Evolutionary conservation across 2,329 filamentous ascomycete species (phyloP).

Genomic region (Lecanoromycetidae sp.): DNA sequence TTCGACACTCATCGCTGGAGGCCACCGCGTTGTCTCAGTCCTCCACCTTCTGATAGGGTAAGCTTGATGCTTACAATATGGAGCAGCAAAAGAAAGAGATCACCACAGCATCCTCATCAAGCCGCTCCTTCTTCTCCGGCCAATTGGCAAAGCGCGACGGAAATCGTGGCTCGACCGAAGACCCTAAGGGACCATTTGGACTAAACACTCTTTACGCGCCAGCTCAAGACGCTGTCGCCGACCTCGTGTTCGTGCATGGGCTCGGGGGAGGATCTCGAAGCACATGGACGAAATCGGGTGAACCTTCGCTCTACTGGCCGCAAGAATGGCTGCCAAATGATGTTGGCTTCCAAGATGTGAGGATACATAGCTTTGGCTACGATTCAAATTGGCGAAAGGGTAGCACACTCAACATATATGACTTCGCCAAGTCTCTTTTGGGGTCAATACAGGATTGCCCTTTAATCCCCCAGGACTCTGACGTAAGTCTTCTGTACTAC

Average conservation of each 20-base stretch:
- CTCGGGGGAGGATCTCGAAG: constrained; percentile 28
- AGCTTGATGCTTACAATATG: too few relatives aligned
- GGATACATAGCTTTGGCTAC: constrained; percentile 30
- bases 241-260: constrained; percentile 31
- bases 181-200: constrained; percentile 3
- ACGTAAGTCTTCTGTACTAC: background rate
- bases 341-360: constrained; percentile 22
- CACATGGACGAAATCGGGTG: constrained; percentile 26
- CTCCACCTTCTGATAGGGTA: too few relatives aligned
- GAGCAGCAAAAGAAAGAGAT: background rate
- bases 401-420: constrained; percentile 23
- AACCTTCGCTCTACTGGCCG: constrained; percentile 28
- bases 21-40: too few relatives aligned
- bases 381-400: constrained; percentile 22
- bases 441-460: constrained; percentile 24
- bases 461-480: constrained; percentile 12
- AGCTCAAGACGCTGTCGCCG: background rate
- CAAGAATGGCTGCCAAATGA: constrained; percentile 26
- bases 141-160: background rate
- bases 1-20: too few relatives aligned
- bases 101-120: background rate
- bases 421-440: constrained; percentile 26
- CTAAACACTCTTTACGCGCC: constrained; percentile 1
- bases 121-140: constrained; percentile 6
- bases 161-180: background rate